A percentile compares a stretch with the other conserved stretches of the same genome.
Evolutionary conservation across 352 stramenopile genomes (phyloP).

Genomic region (Blastocystis sp.): DNA sequence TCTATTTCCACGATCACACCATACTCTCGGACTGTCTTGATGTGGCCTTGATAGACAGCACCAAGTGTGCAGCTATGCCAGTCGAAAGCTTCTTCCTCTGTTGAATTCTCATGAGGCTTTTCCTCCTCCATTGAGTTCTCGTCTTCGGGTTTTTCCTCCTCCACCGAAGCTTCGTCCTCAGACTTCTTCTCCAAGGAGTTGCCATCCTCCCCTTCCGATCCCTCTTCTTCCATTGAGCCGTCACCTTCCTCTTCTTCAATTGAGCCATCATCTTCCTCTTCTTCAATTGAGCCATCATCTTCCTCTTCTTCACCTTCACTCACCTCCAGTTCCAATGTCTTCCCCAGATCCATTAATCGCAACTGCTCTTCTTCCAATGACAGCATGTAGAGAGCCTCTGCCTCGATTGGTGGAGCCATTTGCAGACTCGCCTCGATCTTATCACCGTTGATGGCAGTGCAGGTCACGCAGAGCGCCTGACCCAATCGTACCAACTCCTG

Average conservation of each 20-base stretch:
- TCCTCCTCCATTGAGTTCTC: constrained; percentile 26
- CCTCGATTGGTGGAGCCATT: neutral
- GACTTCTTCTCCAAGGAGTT: neutral
- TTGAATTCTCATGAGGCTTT: neutral
- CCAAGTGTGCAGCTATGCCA: neutral
- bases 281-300: neutral
- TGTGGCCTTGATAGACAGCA: neutral
- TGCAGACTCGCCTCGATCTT: neutral
- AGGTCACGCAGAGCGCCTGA: neutral
- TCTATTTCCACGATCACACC: constrained; percentile 37
- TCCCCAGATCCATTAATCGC: constrained; percentile 1
- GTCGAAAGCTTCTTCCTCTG: neutral
- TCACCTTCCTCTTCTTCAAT: neutral
- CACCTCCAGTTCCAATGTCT: neutral
- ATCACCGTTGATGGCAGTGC: neutral
- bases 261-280: neutral
- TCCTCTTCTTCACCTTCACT: neutral
- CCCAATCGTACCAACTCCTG: constrained; percentile 12
- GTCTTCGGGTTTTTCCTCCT: neutral
- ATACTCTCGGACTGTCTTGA: constrained; percentile 9
- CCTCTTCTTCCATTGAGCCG: neutral
- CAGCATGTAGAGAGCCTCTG: neutral
- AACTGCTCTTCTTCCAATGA: neutral
- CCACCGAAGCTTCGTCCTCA: neutral
- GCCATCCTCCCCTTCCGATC: neutral